Base-by-base conservation (phyloP, 768 basidiomycete species). In the Hydnomerulius pinastri region DNA sequence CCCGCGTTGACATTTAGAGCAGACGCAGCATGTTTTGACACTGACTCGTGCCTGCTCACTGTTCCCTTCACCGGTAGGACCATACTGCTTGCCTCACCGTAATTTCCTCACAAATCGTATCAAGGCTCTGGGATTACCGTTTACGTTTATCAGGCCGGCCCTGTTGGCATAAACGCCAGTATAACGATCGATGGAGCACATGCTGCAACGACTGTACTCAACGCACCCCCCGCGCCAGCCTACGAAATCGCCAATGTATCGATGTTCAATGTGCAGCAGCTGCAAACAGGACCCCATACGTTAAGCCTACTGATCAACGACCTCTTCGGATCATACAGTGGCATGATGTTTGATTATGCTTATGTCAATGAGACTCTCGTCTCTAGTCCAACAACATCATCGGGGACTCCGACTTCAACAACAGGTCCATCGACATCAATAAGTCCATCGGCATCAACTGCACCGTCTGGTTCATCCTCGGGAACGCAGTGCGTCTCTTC, bases 261-360 rank as follows among this genome's bases (percentile, higher is more conserved):
- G 37, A 63, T 63, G 59, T 63, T 64, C 30, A 21, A 56, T 47
- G 44, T 61, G n/a, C 61, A 58, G n/a, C 51, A 53, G 40, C 44
- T 63, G 35, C 18, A 18, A 9, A 52, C 59, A 11, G 61, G 56
- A 5, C 23, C 36, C 43, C 61, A 60, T 20, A 39, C 51, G 7
- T 42, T 57, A 10, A 27, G 4, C 4, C 33, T 63, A 25, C 50
- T 56, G 25, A 33, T 63, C 38, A 60, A 60, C 9, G 50, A 63
- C 29, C 52, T 60, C 18, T 49, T 40, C n/a, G 62, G 61, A 11
- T 57, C 62, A 1, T 61, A 57, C 30, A 61, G 48, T 3, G 52
- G 54, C 4, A 62, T 59, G 60, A 64, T 59, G 63, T 64, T 64
- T 11, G 62, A 62, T 43, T 60, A 59, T 36, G 60, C 54, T 24